These are phyloP conservation scores for Petunia hybrid DNA, from an alignment of 305 asterid species.

Conservation along the genomic window DNA sequence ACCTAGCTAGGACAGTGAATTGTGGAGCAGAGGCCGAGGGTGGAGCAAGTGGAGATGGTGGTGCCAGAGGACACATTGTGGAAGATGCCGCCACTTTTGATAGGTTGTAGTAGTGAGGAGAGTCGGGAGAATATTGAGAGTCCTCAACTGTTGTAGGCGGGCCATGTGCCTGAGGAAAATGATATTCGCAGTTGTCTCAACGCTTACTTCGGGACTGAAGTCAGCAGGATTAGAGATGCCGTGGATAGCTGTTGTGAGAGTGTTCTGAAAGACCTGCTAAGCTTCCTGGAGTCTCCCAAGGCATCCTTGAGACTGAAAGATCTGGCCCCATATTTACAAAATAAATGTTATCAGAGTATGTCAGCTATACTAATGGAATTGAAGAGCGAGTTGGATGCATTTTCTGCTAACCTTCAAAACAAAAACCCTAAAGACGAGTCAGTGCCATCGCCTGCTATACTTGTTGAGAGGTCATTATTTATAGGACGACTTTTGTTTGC, in stretches of 20 bases:
- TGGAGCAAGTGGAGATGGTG: too few relatives aligned
- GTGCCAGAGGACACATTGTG: too few relatives aligned
- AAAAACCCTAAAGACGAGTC: constrained; percentile 54
- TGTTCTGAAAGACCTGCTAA: constrained; percentile 80
- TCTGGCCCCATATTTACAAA: constrained; percentile 84
- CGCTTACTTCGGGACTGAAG: constrained; percentile 89
- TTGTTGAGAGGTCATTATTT: constrained; percentile 88
- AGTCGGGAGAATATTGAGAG: too few relatives aligned
- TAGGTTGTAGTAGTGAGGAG: too few relatives aligned
- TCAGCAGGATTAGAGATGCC: constrained; percentile 85
- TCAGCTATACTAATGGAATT: constrained; percentile 70
- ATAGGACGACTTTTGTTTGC: constrained; percentile 94
- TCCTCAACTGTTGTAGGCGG: too few relatives aligned
- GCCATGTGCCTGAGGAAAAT: constrained; percentile 67
- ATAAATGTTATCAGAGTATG: constrained; percentile 75
- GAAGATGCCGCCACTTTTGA: too few relatives aligned
- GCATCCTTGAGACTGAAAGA: constrained; percentile 81
- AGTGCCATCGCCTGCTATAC: constrained; percentile 61
- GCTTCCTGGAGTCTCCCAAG: constrained; percentile 92
- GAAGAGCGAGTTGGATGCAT: constrained; percentile 73
- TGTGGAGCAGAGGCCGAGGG: too few relatives aligned
- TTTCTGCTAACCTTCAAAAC: constrained; percentile 59
- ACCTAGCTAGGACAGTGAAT: too few relatives aligned
- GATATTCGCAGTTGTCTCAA: constrained; percentile 76
- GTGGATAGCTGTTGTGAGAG: constrained; percentile 81